Conservation (phyloP, 305 asterid genomes). For the Coffea humblotiana region DNA sequence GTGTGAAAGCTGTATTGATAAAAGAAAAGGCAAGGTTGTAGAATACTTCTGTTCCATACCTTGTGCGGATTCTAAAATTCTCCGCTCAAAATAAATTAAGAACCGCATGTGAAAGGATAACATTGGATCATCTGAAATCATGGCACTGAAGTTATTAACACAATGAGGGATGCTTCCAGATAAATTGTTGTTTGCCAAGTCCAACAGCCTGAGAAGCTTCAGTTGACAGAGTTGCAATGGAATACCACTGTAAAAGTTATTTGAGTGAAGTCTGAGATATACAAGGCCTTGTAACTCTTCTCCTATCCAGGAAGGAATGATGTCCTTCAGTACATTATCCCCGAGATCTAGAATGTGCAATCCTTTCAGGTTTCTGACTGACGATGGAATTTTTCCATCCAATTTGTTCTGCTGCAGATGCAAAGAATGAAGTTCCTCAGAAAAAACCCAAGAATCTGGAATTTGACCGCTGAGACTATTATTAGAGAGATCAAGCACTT, state of each 20-base stretch:
- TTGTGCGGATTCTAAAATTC: background rate
- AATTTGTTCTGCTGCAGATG: conserved; percentile 25
- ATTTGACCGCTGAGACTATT: conserved; percentile 4
- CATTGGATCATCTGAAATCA: conserved; percentile 28
- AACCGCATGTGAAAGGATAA: background rate
- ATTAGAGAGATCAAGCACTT: background rate
- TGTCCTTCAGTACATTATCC: background rate
- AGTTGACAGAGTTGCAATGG: conserved; percentile 1
- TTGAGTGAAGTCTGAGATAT: conserved; percentile 10
- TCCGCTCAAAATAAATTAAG: background rate
- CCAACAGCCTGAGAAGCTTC: background rate
- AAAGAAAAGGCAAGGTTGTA: background rate
- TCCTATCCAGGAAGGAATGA: background rate
- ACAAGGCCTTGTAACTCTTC: background rate
- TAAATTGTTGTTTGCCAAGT: background rate
- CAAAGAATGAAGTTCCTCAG: background rate
- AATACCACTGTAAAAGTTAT: conserved; percentile 2
- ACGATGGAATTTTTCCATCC: conserved; percentile 27
- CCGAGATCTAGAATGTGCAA: conserved; percentile 7
- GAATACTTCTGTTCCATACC: conserved; percentile 6
- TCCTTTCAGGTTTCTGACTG: background rate
- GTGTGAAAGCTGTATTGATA: conserved; percentile 3
- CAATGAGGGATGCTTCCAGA: conserved; percentile 15
- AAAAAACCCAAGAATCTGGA: background rate
- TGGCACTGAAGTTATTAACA: conserved; percentile 24